Evolutionary conservation across 2,329 filamentous ascomycete genomes (phyloP), one percentile per base, ranked within the genome.

Genomic region (Juglanconis sp.): DNA sequence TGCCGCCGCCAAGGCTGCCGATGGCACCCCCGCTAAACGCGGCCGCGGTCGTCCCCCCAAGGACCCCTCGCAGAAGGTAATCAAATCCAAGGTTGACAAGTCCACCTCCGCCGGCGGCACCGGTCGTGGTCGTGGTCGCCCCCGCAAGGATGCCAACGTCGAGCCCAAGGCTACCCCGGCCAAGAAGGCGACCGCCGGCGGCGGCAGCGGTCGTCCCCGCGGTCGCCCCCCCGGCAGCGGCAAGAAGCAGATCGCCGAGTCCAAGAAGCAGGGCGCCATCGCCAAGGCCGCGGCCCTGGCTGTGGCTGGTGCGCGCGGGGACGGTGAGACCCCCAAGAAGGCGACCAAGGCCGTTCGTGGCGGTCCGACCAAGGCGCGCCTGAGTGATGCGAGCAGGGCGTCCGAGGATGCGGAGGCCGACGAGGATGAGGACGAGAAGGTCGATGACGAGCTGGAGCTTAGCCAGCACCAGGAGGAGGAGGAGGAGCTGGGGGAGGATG

Each of bases 101-200:
- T 11, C 17, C 40, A 32, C 17, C 13, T 11, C 52, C 17, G 11
- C 44, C 47, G 24, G 36, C 17, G 38, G 46, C 30, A 59, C 60
- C 34, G 57, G 54, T 38, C 57, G 57, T n/a, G 54, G 54, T 4
- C 61, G 61, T 5, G 61, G 61, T 10, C 61, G 61, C 32, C 61
- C 61, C 35, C 40, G 54, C 13, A 60, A 63, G 54, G 54, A 60
- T 38, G 58, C 61, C 51, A 57, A 57, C 46, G 61, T 49, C 0
- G 30, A 35, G 5, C 60, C 60, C 38, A 60, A 53, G 35, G 38
- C 57, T 15, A 44, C 51, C n/a, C 30, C 46, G 15, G 47, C 53
- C 35, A 54, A 54, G 46, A 44, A 44, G 44, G 17, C 61, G 4
- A 10, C n/a, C 32, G 11, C 44, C 10, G 54, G 17, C 46, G n/a